A percentile compares a stretch with the other conserved stretches of the same genome.
Conservation (phyloP, 148 eudicot species). For the Amaranthus cruentus region DNA sequence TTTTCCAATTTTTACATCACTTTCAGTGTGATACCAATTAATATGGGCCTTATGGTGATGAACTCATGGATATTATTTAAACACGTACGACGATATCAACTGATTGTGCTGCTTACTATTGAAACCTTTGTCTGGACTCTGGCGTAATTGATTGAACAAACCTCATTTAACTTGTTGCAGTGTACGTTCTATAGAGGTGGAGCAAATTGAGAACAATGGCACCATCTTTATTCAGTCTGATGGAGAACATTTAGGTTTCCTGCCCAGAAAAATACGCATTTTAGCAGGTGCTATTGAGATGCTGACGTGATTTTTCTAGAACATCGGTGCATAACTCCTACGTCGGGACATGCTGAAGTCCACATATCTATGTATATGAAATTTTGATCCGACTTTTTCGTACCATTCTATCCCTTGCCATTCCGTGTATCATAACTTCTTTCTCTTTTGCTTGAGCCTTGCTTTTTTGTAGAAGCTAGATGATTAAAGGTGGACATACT, state of each 20-base stretch:
- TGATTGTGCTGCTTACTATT: background rate
- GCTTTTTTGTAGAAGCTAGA: background rate
- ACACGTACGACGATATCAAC: background rate
- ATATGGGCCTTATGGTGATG: background rate
- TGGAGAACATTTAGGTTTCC: constrained; percentile 89
- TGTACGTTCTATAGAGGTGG: constrained; percentile 65
- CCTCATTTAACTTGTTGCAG: constrained; percentile 31
- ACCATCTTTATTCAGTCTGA: constrained; percentile 75
- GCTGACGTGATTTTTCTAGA: constrained; percentile 31
- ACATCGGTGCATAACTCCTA: background rate
- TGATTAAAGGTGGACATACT: background rate
- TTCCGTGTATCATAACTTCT: background rate
- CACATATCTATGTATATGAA: background rate
- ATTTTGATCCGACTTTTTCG: background rate
- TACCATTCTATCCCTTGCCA: background rate
- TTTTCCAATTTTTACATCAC: background rate
- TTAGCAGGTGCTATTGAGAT: constrained; percentile 76
- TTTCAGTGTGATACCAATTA: background rate
- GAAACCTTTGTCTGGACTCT: background rate
- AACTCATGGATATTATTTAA: background rate
- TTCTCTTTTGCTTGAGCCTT: no score
- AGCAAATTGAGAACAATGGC: constrained; percentile 43
- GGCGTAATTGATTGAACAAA: background rate
- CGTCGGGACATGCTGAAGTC: background rate
- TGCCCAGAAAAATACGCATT: constrained; percentile 64